These are phyloP conservation scores for Phytopythium sindhum DNA, from an alignment of 352 stramenopile species.

Conservation along the genomic window DNA sequence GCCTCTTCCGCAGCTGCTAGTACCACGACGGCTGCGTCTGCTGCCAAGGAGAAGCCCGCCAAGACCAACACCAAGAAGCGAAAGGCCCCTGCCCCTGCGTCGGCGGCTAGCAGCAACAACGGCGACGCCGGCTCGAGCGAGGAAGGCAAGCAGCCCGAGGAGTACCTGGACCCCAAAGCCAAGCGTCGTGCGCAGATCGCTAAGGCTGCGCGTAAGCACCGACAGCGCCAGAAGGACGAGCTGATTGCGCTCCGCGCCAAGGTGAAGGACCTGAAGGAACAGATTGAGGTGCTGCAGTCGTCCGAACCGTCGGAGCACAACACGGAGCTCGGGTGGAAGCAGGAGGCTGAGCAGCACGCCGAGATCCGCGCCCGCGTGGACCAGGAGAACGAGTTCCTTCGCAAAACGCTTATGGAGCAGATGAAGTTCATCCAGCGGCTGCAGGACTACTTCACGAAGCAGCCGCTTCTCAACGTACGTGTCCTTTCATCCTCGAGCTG, in stretches of 20 bases:
- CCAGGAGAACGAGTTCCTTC: constrained; percentile 88
- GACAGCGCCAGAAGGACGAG: constrained; percentile 87
- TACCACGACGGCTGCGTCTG: background rate
- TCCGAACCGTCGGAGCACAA: constrained; percentile 88
- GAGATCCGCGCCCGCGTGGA: constrained; percentile 85
- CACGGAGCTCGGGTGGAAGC: constrained; percentile 86
- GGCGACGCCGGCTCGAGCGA: constrained; percentile 43
- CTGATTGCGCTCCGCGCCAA: constrained; percentile 81
- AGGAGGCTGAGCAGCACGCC: constrained; percentile 85
- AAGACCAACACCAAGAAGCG: constrained; percentile 66
- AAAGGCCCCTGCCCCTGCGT: constrained; percentile 45
- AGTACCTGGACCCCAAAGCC: constrained; percentile 84
- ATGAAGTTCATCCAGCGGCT: constrained; percentile 91
- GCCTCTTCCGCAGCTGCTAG: constrained; percentile 13
- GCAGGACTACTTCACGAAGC: constrained; percentile 90
- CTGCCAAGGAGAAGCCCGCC: constrained; percentile 42
- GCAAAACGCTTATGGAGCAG: constrained; percentile 88
- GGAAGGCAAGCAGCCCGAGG: constrained; percentile 61
- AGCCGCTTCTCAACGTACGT: constrained; percentile 80
- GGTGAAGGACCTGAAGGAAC: constrained; percentile 88
- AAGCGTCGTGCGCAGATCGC: constrained; percentile 86
- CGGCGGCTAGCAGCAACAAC: constrained; percentile 22
- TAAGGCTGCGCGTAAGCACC: constrained; percentile 85
- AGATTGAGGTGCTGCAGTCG: constrained; percentile 88
- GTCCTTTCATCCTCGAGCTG: background rate